phyloP scores from a whole-genome alignment of 1,139 yeast species.

The Blastobotrys raffinosifermentans region DNA sequence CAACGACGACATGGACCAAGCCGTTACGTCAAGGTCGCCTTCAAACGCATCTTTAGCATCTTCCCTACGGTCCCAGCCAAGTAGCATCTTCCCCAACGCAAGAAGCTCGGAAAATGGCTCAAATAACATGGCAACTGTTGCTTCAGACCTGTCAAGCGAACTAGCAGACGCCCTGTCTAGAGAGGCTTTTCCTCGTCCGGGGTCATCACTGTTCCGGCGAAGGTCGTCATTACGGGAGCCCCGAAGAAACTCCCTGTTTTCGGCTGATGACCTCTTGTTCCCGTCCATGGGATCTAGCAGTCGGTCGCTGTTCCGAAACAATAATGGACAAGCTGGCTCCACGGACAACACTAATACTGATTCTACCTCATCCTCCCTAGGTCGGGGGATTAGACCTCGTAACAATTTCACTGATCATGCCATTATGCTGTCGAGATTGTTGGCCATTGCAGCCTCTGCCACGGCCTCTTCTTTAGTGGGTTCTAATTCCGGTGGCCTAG shows the following conservation, averaged over 20 bases:
- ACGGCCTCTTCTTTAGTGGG: slow-evolving; percentile 42
- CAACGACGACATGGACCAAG: too few relatives aligned
- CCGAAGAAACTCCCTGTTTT: not conserved
- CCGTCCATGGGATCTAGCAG: not conserved
- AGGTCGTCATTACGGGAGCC: too few relatives aligned
- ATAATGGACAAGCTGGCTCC: not conserved
- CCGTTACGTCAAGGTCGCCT: too few relatives aligned
- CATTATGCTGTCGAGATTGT: slow-evolving; percentile 39
- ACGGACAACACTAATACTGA: not conserved
- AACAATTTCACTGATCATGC: slow-evolving; percentile 34
- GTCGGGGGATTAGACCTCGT: not conserved
- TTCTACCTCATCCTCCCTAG: not conserved
- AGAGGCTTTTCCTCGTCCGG: too few relatives aligned
- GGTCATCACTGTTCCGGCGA: too few relatives aligned
- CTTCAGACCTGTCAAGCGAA: too few relatives aligned
- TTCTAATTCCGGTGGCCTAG: slow-evolving; percentile 16
- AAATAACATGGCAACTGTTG: too few relatives aligned
- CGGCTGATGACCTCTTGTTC: not conserved
- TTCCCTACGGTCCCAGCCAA: too few relatives aligned
- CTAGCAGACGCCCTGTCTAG: too few relatives aligned
- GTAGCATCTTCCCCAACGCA: too few relatives aligned
- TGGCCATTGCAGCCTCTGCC: slow-evolving; percentile 44
- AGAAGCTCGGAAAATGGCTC: too few relatives aligned
- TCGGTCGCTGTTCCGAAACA: not conserved
- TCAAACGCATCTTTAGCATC: too few relatives aligned